phyloP scores from a whole-genome alignment of 352 stramenopile species.

The Pythium guiyangense region DNA sequence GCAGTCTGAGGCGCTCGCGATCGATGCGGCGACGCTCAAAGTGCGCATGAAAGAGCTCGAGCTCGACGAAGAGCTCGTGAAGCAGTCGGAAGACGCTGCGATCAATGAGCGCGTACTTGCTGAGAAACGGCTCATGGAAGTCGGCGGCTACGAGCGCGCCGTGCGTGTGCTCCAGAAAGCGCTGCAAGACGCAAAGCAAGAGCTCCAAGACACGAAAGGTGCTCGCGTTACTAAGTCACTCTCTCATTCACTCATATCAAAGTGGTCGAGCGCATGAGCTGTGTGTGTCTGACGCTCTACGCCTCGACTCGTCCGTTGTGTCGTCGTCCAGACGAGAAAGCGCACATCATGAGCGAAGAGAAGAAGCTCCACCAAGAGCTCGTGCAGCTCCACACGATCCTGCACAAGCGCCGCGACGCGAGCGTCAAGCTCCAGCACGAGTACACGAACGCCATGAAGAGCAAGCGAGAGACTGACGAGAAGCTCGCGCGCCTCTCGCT shows the following conservation, averaged over 20 bases:
- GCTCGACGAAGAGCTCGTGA: constrained; percentile 48
- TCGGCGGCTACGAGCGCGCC: constrained; percentile 55
- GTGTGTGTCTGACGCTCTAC: background rate
- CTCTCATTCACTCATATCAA: background rate
- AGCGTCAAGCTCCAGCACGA: constrained; percentile 49
- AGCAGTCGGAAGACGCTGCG: constrained; percentile 35
- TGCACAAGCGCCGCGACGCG: constrained; percentile 26
- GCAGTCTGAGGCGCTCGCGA: constrained; percentile 44
- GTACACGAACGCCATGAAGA: constrained; percentile 34
- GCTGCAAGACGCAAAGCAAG: constrained; percentile 41
- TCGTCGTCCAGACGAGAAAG: constrained; percentile 36
- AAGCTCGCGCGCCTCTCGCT: constrained; percentile 50
- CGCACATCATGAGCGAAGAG: constrained; percentile 43
- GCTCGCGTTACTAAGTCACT: background rate
- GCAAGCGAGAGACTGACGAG: constrained; percentile 47
- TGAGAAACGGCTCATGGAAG: constrained; percentile 58
- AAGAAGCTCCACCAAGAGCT: constrained; percentile 49
- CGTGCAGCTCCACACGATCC: constrained; percentile 27
- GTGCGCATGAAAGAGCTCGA: constrained; percentile 60
- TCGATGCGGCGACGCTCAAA: constrained; percentile 37
- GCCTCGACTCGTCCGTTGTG: background rate
- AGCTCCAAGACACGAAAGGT: constrained; percentile 53
- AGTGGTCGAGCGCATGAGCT: background rate
- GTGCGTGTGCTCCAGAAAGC: constrained; percentile 51
- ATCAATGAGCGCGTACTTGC: constrained; percentile 50